These are phyloP conservation scores for Sequoiadendron giganteum DNA, from an alignment of 75 land plant species.

Conservation along the genomic window DNA sequence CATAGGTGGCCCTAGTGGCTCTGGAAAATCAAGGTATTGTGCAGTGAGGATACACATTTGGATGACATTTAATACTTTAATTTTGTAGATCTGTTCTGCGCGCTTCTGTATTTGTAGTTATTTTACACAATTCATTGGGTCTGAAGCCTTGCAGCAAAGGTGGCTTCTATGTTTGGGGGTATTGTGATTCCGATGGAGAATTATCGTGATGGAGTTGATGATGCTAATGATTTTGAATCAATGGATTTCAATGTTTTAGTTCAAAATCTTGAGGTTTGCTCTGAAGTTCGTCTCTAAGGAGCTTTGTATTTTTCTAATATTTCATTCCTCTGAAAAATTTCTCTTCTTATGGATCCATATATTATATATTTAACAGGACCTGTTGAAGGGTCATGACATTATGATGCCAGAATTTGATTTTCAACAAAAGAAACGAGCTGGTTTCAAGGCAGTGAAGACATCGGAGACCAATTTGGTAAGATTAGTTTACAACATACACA, in stretches of 20 bases:
- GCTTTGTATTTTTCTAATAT: neutral
- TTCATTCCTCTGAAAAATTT: neutral
- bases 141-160: conserved; percentile 90
- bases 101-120: conserved; percentile 5
- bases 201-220: conserved; percentile 84
- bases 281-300: neutral
- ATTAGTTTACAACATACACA: neutral
- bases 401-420: conserved; percentile 84
- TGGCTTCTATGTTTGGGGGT: conserved; percentile 91
- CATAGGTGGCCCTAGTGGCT: conserved; percentile 98
- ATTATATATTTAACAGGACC: conserved; percentile 41
- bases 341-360: neutral
- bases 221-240: conserved; percentile 79
- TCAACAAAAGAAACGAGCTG: conserved; percentile 78
- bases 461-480: conserved; percentile 84
- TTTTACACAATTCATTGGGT: conserved; percentile 8
- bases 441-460: conserved; percentile 58
- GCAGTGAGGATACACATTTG: neutral
- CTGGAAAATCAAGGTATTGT: conserved; percentile 92
- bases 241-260: conserved; percentile 78
- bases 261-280: conserved; percentile 76
- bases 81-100: neutral
- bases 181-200: conserved; percentile 90
- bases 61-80: neutral
- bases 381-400: conserved; percentile 72